Evolutionary conservation across 352 stramenopile genomes (phyloP).

Genomic region (Phytophthora multivora): DNA sequence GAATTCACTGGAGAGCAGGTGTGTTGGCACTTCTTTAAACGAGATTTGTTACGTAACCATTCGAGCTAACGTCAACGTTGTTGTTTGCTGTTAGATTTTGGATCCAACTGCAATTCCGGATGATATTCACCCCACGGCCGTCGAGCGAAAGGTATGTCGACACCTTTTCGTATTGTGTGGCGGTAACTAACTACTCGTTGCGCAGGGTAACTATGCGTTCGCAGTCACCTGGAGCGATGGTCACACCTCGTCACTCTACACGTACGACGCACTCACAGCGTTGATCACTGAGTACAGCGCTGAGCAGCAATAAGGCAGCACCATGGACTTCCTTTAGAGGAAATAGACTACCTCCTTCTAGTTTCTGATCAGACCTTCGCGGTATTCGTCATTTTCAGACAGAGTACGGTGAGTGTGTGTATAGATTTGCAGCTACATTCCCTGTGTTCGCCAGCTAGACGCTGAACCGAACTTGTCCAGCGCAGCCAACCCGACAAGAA

Average conservation of each 20-base stretch:
- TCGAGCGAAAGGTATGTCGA: slow-evolving; percentile 76
- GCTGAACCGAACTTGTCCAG: slow-evolving; percentile 7
- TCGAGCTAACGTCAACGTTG: slow-evolving; percentile 2
- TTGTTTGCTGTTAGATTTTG: slow-evolving; percentile 52
- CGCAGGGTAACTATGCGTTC: slow-evolving; percentile 97
- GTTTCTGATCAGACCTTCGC: no score
- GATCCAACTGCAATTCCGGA: slow-evolving; percentile 71
- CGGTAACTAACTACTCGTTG: slow-evolving; percentile 6
- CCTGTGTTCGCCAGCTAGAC: no score
- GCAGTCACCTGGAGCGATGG: slow-evolving; percentile 97
- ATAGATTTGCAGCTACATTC: no score
- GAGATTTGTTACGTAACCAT: background rate
- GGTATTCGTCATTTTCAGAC: no score
- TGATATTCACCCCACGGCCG: slow-evolving; percentile 79
- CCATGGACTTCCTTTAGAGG: background rate
- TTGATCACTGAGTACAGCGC: slow-evolving; percentile 57
- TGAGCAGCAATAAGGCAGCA: slow-evolving; percentile 18
- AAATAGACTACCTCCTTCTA: slow-evolving; percentile 5
- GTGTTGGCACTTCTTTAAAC: background rate
- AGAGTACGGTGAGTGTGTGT: no score
- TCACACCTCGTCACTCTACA: slow-evolving; percentile 96
- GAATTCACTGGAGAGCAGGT: slow-evolving; percentile 88
- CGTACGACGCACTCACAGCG: slow-evolving; percentile 88
- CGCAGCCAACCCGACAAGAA: slow-evolving; percentile 5
- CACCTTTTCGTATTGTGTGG: background rate